Conservation (phyloP, 768 basidiomycete genomes). For the Cyathus striatus region DNA sequence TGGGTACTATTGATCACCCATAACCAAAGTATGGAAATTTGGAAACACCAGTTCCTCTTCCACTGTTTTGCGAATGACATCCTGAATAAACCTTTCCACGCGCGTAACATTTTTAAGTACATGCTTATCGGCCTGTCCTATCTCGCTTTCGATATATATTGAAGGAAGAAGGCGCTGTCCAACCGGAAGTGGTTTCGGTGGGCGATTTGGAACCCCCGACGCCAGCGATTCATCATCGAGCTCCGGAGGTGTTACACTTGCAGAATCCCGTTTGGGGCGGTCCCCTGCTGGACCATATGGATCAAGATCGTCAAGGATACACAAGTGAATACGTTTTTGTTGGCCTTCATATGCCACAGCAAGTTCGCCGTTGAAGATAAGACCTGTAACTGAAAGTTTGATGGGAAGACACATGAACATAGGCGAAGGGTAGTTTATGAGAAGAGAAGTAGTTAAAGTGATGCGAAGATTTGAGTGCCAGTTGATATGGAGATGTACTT, state of each 20-base stretch:
- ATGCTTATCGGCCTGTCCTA: conserved; percentile 93
- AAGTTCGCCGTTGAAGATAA: conserved; percentile 83
- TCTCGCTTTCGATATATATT: conserved; percentile 93
- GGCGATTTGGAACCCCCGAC: conserved; percentile 29
- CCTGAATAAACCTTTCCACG: conserved; percentile 92
- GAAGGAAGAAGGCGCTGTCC: conserved; percentile 82
- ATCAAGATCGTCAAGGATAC: conserved; percentile 83
- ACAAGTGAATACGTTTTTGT: conserved; percentile 77
- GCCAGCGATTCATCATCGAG: conserved; percentile 50
- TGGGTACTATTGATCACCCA: conserved; percentile 40
- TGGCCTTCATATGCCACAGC: conserved; percentile 90
- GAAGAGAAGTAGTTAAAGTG: conserved; percentile 84
- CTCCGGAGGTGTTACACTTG: conserved; percentile 54
- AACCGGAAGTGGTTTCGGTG: conserved; percentile 66
- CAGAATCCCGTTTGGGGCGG: conserved; percentile 44
- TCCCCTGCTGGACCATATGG: conserved; percentile 73
- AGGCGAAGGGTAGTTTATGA: conserved; percentile 95
- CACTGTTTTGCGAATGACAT: conserved; percentile 90
- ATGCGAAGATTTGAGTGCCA: conserved; percentile 89
- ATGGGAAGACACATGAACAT: conserved; percentile 97
- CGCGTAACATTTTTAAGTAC: conserved; percentile 93
- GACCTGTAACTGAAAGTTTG: conserved; percentile 84
- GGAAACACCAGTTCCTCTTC: conserved; percentile 97
- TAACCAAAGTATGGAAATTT: conserved; percentile 81
- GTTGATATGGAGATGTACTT: conserved; percentile 79